Conservation (phyloP, 1,284 basidiomycete species). For the Cutaneotrichosporon cyanovorans region DNA sequence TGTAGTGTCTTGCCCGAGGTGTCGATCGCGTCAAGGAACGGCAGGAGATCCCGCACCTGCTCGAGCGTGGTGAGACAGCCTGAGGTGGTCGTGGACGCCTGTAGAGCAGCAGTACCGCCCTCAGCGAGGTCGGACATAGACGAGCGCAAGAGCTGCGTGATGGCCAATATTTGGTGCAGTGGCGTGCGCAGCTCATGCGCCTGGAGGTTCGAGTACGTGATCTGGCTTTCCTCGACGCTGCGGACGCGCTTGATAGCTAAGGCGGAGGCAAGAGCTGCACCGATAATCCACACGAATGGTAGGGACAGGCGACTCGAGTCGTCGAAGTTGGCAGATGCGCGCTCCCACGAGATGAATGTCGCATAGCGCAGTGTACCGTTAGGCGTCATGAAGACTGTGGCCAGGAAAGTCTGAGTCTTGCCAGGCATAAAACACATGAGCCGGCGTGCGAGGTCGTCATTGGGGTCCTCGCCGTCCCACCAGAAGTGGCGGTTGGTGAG, state of each 20-base stretch:
- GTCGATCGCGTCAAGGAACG: slow-evolving; percentile 42
- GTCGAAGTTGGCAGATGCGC: slow-evolving; percentile 26
- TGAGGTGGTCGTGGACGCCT: neutral
- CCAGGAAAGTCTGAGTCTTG: slow-evolving; percentile 25
- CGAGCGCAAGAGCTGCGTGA: slow-evolving; percentile 39
- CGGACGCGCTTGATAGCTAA: slow-evolving; percentile 33
- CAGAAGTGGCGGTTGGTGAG: slow-evolving; percentile 28
- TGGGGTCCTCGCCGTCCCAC: slow-evolving; percentile 32
- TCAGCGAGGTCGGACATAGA: slow-evolving; percentile 35
- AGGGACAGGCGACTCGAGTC: slow-evolving; percentile 27
- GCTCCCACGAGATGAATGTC: slow-evolving; percentile 34
- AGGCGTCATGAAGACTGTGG: slow-evolving; percentile 23
- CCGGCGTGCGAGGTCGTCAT: slow-evolving; percentile 20
- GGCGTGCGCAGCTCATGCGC: slow-evolving; percentile 45
- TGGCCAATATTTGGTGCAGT: slow-evolving; percentile 42
- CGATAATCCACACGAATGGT: slow-evolving; percentile 37
- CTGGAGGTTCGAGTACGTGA: slow-evolving; percentile 40
- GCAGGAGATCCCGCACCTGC: slow-evolving; percentile 35
- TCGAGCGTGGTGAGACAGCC: slow-evolving; percentile 20
- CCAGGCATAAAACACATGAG: slow-evolving; percentile 32
- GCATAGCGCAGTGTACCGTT: slow-evolving; percentile 31
- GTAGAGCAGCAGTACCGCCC: slow-evolving; percentile 1
- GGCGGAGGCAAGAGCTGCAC: slow-evolving; percentile 30
- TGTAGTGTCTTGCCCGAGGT: slow-evolving; percentile 39
- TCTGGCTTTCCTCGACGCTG: slow-evolving; percentile 36